Evolutionary conservation across 1,284 basidiomycete genomes (phyloP), one percentile per base, ranked within the genome.

Genomic region (Ceratobasidium sp.): DNA sequence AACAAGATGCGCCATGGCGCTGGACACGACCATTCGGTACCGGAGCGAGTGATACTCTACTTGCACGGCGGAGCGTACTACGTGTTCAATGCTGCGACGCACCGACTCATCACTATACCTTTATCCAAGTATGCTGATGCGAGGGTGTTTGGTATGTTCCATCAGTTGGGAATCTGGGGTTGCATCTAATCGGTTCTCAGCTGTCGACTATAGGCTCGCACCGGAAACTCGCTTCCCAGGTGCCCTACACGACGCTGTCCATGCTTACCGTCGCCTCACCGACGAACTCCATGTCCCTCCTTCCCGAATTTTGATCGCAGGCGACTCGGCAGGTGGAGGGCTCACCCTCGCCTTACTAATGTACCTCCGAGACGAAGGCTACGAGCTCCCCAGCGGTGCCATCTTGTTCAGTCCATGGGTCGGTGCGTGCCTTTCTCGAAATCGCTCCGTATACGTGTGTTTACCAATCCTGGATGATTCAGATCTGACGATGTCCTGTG

Each of bases 401-500:
- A 91, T 96, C 25, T 78, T 96, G 45, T 88, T 97, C 85, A 94
- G 91, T 32, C 95, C 95, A 1, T 98, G 95, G 95, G 93, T 96
- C 73, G 92, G 92, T 90, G 71, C 79, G 90, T 86, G 60, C 12
- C 32, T 34, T 27, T 49, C 20, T 58, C 47, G 49, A 52, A 3
- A 29, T 27, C 12, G 32, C 49, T 50, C n/a, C 25, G 32, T 7
- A 15, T 54, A 35, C 22, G 25, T 27, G 22, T 29, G 25, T 58
- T 27, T 54, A 20, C 3, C n/a, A 13, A 29, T 27, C 6, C 31
- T 58, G 68, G 56, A 75, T 75, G 75, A 74, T 74, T 77, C 71
- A 92, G 93, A 96, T 80, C 80, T 98, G 70, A 97, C 94, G 0
- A 91, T 96, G 87, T 96, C 94, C 72, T 98, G 96, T 78, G 93